phyloP scores from a whole-genome alignment of 192 early-diverging fungal species.

The Backusella tarrabulga region DNA sequence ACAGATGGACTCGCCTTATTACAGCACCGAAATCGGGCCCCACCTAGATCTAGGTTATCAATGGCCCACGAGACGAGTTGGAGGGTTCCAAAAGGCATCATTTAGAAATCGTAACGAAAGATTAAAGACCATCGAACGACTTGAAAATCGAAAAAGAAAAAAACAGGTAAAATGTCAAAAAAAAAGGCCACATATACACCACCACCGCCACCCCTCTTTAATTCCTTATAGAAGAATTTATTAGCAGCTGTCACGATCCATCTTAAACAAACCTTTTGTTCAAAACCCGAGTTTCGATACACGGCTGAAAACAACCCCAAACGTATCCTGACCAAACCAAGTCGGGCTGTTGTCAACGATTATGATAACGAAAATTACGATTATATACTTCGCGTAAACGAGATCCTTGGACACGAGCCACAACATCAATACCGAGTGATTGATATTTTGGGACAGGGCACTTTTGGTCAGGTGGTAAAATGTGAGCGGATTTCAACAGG shows the following conservation, averaged over 20 bases:
- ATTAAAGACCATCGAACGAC: not conserved
- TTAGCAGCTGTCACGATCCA: not conserved
- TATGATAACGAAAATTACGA: constrained; percentile 95
- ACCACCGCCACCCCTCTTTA: not conserved
- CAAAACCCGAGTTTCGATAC: constrained; percentile 58
- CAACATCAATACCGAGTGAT: constrained; percentile 89
- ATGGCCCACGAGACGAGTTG: not conserved
- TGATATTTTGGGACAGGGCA: constrained; percentile 93
- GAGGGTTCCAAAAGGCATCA: not conserved
- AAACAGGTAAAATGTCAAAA: not conserved
- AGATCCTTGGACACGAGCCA: constrained; percentile 85
- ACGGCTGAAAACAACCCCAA: constrained; percentile 78
- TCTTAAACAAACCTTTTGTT: not conserved
- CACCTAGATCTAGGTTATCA: constrained; percentile 7
- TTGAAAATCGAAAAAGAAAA: not conserved
- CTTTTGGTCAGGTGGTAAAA: constrained; percentile 98
- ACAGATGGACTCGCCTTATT: not conserved
- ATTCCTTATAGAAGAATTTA: not conserved
- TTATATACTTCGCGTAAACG: constrained; percentile 96
- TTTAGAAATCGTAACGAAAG: not conserved
- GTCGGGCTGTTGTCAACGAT: constrained; percentile 86
- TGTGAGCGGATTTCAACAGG: constrained; percentile 90
- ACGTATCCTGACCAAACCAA: constrained; percentile 93
- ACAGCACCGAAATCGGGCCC: constrained; percentile 4
- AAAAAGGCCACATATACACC: not conserved